Evolutionary conservation across 2,329 filamentous ascomycete species (phyloP), one percentile per base, ranked within the genome.

Genomic region (Corinectria fuckeliana): DNA sequence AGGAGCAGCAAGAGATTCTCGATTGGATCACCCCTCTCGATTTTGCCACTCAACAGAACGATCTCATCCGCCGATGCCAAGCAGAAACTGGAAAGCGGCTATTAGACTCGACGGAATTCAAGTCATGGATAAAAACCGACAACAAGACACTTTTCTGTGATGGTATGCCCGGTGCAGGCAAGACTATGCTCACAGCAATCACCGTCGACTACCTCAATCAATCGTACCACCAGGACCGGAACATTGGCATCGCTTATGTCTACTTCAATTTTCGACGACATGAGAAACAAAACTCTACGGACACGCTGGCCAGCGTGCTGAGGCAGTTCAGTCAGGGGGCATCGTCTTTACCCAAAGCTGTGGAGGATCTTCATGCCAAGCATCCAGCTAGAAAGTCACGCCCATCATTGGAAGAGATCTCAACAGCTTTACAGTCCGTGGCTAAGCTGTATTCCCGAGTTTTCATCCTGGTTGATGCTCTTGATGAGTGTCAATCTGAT

Each of bases 401-500:
- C 4, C 49, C 55, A 18, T 45, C 23, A 1, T 11, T 39, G 2
- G 16, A 41, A 5, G 48, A 51, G 3, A 18, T 57, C 2, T 25
- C 14, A 5, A 26, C 2, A 5, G 8, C 25, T 3, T n/a, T 57
- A 5, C 30, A 39, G 4, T 38, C 11, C 0, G 25, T 41, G 8
- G 38, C 39, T 2, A 16, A 2, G 3, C 1, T 14, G 3, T 47
- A 51, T 14, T 23, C 21, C 2, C 1, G 14, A 32, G 54, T 47
- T 2, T 57, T 57, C 23, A n/a, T 57, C 5, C 4, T 51, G 6
- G 10, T 51, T 6, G 54, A 57, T 20, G 54, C 54, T 3, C 21
- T 57, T 11, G 54, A 57, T 25, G 56, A 59, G n/a, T 56, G 44
- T 8, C 34, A 26, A 39, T 16, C 26, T 6, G 56, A 41, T 39